Evolutionary conservation across 1,284 basidiomycete genomes (phyloP).

Genomic region (Fomes fomentarius): DNA sequence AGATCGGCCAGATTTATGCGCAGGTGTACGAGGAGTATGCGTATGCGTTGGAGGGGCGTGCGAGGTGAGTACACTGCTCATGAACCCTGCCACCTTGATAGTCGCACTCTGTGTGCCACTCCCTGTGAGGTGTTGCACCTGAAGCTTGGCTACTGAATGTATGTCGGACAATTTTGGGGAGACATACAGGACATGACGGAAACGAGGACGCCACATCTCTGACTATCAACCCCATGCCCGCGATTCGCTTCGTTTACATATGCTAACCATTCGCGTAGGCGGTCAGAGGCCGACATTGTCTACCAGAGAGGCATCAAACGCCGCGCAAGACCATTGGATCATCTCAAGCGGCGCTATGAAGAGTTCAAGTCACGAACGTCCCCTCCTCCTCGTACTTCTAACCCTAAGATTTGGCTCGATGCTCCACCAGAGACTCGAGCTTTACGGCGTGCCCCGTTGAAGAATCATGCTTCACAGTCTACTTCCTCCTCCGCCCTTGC

Average conservation of each 20-base stretch:
- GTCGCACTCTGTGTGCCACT: too few relatives aligned
- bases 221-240: too few relatives aligned
- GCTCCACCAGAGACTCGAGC: constrained; percentile 38
- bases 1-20: constrained; percentile 83
- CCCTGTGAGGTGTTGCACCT: too few relatives aligned
- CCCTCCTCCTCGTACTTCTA: constrained; percentile 27
- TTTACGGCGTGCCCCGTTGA: constrained; percentile 59
- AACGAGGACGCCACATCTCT: too few relatives aligned
- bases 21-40: constrained; percentile 91
- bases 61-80: constrained; percentile 26
- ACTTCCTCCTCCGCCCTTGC: constrained; percentile 27
- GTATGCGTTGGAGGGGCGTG: constrained; percentile 26
- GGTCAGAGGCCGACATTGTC: constrained; percentile 76
- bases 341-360: constrained; percentile 82
- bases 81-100: neutral
- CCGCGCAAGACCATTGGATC: constrained; percentile 80
- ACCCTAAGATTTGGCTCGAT: constrained; percentile 29
- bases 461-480: constrained; percentile 45
- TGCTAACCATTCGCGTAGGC: too few relatives aligned
- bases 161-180: too few relatives aligned
- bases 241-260: too few relatives aligned
- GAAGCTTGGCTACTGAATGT: too few relatives aligned
- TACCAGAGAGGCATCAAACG: constrained; percentile 87
- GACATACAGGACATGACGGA: too few relatives aligned
- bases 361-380: constrained; percentile 68